Evolutionary conservation across 495 filamentous ascomycete genomes (phyloP).

Genomic region (Hypomontagnella submonticulosa): DNA sequence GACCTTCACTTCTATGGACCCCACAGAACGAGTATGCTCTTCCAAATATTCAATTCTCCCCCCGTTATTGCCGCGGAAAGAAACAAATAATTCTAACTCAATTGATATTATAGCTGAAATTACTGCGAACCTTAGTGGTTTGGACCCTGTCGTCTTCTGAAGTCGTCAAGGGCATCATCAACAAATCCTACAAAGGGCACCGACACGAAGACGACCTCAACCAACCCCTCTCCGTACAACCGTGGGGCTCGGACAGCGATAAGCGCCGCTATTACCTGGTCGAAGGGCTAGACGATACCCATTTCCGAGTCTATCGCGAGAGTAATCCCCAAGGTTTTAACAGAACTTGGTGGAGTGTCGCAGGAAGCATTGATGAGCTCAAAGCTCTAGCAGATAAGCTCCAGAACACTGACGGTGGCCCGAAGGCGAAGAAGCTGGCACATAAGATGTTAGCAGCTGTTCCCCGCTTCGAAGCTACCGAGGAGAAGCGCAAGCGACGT

Average conservation of each 20-base stretch:
- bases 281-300: conserved; percentile 92
- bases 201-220: conserved; percentile 93
- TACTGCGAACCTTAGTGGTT: conserved; percentile 82
- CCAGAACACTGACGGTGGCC: conserved; percentile 76
- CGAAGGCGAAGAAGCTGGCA: conserved; percentile 78
- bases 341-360: conserved; percentile 90
- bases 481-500: conserved; percentile 93
- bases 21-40: conserved; percentile 79
- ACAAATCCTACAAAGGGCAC: conserved; percentile 87
- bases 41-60: background rate
- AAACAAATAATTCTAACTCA: conserved; percentile 28
- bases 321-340: conserved; percentile 82
- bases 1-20: conserved; percentile 81
- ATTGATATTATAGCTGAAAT: conserved; percentile 68
- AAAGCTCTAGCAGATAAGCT: conserved; percentile 77
- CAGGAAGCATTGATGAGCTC: conserved; percentile 89
- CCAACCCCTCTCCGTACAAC: conserved; percentile 90
- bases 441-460: conserved; percentile 82
- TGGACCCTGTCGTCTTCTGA: conserved; percentile 95
- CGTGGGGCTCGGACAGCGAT: conserved; percentile 91
- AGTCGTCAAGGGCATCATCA: conserved; percentile 78
- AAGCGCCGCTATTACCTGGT: conserved; percentile 94
- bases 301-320: conserved; percentile 94
- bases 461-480: conserved; percentile 92
- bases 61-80: background rate